phyloP scores from a whole-genome alignment of 2,329 filamentous ascomycete species.

The Aspergillus bombycis region DNA sequence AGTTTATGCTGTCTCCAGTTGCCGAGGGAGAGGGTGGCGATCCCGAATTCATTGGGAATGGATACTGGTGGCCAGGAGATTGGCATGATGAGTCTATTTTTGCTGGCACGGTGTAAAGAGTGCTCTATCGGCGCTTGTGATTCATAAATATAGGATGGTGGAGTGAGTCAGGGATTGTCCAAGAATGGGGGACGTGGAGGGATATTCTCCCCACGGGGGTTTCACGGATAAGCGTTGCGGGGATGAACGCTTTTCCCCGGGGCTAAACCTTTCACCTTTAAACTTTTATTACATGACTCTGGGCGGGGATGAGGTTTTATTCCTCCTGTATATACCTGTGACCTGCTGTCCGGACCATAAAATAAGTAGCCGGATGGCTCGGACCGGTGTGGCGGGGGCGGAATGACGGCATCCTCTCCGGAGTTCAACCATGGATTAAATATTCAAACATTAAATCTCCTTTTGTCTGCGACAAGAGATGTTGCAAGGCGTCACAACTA shows the following conservation, averaged over 20 bases:
- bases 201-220: neutral
- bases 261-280: neutral
- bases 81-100: constrained; percentile 11
- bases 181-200: neutral
- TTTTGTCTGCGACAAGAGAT: no score
- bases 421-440: no score
- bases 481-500: no score
- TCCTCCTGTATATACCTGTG: no score
- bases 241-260: neutral
- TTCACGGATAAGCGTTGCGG: neutral
- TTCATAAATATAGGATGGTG: neutral
- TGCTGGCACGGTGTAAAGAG: neutral
- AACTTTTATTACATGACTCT: neutral
- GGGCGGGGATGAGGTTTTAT: no score
- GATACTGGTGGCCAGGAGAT: constrained; percentile 20
- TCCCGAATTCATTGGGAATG: constrained; percentile 29
- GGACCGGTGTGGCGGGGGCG: no score
- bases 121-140: no score
- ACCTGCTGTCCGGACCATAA: no score
- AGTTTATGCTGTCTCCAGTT: constrained; percentile 33
- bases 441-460: no score
- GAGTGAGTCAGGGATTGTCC: neutral
- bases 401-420: no score
- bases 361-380: no score
- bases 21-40: constrained; percentile 38